phyloP scores from a whole-genome alignment of 2,329 filamentous ascomycete genomes.

The Sporothrix pallida region DNA sequence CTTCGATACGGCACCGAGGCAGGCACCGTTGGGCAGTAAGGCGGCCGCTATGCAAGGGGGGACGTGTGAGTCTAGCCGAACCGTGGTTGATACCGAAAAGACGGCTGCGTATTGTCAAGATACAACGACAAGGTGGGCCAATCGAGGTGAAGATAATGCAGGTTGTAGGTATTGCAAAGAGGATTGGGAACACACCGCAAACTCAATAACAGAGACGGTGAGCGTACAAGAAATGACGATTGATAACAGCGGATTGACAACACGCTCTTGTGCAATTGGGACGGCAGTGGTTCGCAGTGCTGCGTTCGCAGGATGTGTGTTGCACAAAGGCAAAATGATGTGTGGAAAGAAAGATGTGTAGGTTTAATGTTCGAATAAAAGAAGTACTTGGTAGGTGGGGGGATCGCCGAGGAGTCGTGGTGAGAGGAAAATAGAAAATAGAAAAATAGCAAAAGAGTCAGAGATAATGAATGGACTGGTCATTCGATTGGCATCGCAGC shows the following conservation, averaged over 20 bases:
- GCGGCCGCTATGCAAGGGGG: no score
- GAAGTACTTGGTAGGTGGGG: no score
- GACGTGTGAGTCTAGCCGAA: no score
- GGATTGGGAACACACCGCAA: no score
- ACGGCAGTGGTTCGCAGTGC: slow-evolving; percentile 9
- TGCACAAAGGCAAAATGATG: background rate
- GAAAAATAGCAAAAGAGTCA: background rate
- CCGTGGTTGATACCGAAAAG: background rate
- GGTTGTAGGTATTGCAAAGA: no score
- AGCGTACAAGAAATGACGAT: background rate
- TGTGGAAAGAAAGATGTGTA: background rate
- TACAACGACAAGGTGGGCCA: background rate
- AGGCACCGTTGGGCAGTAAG: no score
- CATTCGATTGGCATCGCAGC: background rate
- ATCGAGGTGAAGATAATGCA: background rate
- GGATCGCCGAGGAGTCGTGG: background rate
- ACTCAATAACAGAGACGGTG: background rate
- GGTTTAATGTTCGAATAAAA: background rate
- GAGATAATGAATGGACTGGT: slow-evolving; percentile 5
- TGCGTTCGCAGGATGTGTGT: background rate
- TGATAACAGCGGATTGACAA: background rate
- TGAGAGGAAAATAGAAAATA: background rate
- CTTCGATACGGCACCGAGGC: no score
- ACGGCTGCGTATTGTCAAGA: no score
- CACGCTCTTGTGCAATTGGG: background rate